A percentile compares a stretch with the other conserved stretches of the same genome.
Conservation (phyloP, 2,329 filamentous ascomycete genomes). For the Pseudogymnoascus sp. region DNA sequence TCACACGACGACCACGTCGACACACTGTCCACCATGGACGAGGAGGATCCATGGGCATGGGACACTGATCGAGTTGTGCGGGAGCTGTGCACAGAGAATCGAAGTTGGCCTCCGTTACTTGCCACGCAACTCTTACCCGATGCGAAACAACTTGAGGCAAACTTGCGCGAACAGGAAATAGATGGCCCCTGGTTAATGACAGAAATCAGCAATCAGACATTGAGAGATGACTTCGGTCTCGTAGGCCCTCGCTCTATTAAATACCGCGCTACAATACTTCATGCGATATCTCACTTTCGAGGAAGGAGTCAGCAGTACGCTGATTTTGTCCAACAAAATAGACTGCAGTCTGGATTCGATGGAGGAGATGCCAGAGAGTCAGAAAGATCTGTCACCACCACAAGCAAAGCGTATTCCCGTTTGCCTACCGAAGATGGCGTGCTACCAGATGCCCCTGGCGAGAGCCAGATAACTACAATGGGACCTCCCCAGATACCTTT, state of each 20-base stretch:
- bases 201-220: slow-evolving; percentile 18
- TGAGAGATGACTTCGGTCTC: slow-evolving; percentile 23
- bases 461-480: neutral
- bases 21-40: slow-evolving; percentile 24
- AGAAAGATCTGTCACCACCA: slow-evolving; percentile 1
- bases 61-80: slow-evolving; percentile 56
- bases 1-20: neutral
- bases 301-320: slow-evolving; percentile 1
- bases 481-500: neutral
- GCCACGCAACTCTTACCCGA: neutral
- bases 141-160: neutral
- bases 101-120: slow-evolving; percentile 37
- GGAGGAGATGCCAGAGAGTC: neutral
- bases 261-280: slow-evolving; percentile 3
- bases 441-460: neutral
- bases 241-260: slow-evolving; percentile 12
- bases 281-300: slow-evolving; percentile 2
- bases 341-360: neutral
- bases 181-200: slow-evolving; percentile 21
- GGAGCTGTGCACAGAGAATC: slow-evolving; percentile 52
- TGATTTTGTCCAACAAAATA: neutral
- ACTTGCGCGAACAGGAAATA: neutral
- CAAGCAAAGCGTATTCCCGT: neutral
- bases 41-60: slow-evolving; percentile 68
- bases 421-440: neutral